These are phyloP conservation scores for Candida xyloterini DNA, from an alignment of 805 yeast species.

Conservation along the genomic window DNA sequence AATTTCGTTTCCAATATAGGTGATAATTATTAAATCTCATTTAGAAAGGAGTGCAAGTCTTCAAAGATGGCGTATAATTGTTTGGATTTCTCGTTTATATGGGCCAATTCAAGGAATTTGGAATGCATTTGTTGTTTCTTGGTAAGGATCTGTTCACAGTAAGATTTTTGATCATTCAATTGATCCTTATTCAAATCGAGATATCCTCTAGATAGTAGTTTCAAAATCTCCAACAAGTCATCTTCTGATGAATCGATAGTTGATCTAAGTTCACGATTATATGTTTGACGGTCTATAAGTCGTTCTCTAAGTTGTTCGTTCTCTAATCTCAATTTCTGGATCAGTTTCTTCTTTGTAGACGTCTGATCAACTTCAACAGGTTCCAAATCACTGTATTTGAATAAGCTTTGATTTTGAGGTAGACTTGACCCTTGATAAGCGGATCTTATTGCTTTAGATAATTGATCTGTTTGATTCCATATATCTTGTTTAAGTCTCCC, in stretches of 20 bases:
- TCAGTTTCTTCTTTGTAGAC: slow-evolving; percentile 2
- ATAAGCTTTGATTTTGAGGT: slow-evolving; percentile 8
- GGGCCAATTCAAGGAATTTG: slow-evolving; percentile 18
- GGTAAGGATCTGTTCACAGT: slow-evolving; percentile 12
- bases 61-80: slow-evolving; percentile 17
- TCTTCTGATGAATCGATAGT: slow-evolving; percentile 21
- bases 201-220: slow-evolving; percentile 11
- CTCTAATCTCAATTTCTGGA: slow-evolving; percentile 13
- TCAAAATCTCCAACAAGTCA: slow-evolving; percentile 15
- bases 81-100: slow-evolving; percentile 18
- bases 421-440: slow-evolving; percentile 5
- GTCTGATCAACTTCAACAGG: background rate
- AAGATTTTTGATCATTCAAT: slow-evolving; percentile 13
- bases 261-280: slow-evolving; percentile 19
- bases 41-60: slow-evolving; percentile 11
- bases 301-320: slow-evolving; percentile 14
- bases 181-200: slow-evolving; percentile 13
- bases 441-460: slow-evolving; percentile 13
- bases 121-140: slow-evolving; percentile 18
- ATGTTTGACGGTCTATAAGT: slow-evolving; percentile 15
- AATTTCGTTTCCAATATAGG: slow-evolving; percentile 19
- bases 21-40: slow-evolving; percentile 1
- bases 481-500: slow-evolving; percentile 23
- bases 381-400: slow-evolving; percentile 9
- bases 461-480: slow-evolving; percentile 25